These are phyloP conservation scores for Closterium sp. DNA, from an alignment of 139 green algal genomes.

Conservation along the genomic window DNA sequence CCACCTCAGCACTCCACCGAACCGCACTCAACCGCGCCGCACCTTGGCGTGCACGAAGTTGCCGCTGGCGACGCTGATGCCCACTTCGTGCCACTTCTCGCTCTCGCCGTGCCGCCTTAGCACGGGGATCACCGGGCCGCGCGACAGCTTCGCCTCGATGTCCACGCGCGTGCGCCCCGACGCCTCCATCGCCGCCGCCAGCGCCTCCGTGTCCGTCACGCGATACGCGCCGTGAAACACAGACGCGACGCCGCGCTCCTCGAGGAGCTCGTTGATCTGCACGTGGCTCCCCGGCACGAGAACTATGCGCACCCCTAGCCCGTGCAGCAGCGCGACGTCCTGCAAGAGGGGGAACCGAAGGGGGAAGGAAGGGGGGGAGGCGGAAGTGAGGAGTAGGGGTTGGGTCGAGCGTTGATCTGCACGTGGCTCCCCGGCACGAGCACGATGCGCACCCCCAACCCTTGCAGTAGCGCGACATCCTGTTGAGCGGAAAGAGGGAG, in stretches of 20 bases:
- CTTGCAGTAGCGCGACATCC: slow-evolving; percentile 87
- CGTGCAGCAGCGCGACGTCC: slow-evolving; percentile 88
- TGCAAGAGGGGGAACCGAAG: slow-evolving; percentile 13
- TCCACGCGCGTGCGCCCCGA: slow-evolving; percentile 63
- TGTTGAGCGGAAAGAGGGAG: slow-evolving; percentile 45
- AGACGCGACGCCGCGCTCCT: slow-evolving; percentile 17
- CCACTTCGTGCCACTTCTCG: slow-evolving; percentile 55
- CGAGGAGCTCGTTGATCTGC: slow-evolving; percentile 63
- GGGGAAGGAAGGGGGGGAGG: background rate
- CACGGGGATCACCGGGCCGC: slow-evolving; percentile 70
- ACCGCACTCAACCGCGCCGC: background rate
- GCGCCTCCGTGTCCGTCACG: slow-evolving; percentile 69
- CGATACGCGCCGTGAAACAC: slow-evolving; percentile 73
- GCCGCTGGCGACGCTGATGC: slow-evolving; percentile 66
- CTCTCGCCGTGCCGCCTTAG: slow-evolving; percentile 80
- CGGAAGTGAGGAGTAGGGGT: background rate
- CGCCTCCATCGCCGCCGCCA: slow-evolving; percentile 71
- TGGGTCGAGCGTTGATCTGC: slow-evolving; percentile 62
- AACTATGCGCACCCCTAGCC: slow-evolving; percentile 82
- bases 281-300: slow-evolving; percentile 76
- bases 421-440: slow-evolving; percentile 76
- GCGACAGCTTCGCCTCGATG: slow-evolving; percentile 78
- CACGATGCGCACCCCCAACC: slow-evolving; percentile 83
- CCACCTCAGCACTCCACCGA: too few relatives aligned
- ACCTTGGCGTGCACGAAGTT: slow-evolving; percentile 89